Evolutionary conservation across 2,329 filamentous ascomycete genomes (phyloP).

Genomic region (Aspergillus uvarum): DNA sequence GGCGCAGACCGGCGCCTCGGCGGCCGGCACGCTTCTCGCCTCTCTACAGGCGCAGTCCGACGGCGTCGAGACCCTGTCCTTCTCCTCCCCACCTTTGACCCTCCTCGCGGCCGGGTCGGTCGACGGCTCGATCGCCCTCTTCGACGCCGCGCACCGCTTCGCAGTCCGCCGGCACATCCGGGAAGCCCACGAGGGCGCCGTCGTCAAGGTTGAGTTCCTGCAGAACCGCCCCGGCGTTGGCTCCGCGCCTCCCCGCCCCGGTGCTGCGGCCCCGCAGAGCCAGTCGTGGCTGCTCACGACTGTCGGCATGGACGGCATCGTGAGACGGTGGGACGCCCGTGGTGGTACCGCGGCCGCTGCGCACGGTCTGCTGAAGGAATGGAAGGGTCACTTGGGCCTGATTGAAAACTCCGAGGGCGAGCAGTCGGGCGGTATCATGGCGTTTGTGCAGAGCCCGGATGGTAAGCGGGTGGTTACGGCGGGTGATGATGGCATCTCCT

Average conservation of each 20-base stretch:
- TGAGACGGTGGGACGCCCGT: slow-evolving; percentile 81
- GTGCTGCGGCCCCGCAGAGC: slow-evolving; percentile 33
- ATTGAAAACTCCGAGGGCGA: slow-evolving; percentile 59
- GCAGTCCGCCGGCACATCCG: slow-evolving; percentile 79
- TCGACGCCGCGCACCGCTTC: slow-evolving; percentile 82
- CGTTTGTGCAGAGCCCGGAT: slow-evolving; percentile 78
- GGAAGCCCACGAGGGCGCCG: slow-evolving; percentile 80
- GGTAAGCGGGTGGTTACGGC: slow-evolving; percentile 80
- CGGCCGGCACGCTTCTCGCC: slow-evolving; percentile 74
- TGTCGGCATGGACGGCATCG: slow-evolving; percentile 87
- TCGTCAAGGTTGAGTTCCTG: slow-evolving; percentile 92
- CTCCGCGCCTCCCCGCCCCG: slow-evolving; percentile 25
- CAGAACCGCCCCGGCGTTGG: slow-evolving; percentile 41
- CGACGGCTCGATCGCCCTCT: slow-evolving; percentile 73
- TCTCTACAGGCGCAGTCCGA: slow-evolving; percentile 76
- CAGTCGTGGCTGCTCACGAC: slow-evolving; percentile 73
- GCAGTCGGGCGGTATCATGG: slow-evolving; percentile 82
- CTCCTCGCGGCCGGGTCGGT: slow-evolving; percentile 64
- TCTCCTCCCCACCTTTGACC: slow-evolving; percentile 60
- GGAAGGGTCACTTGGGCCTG: slow-evolving; percentile 70
- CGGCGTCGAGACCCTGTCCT: slow-evolving; percentile 73
- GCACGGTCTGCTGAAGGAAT: slow-evolving; percentile 76
- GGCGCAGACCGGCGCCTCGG: slow-evolving; percentile 36
- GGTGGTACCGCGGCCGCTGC: slow-evolving; percentile 66
- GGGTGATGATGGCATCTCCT: slow-evolving; percentile 69